Evolutionary conservation across 83 land plant species (phyloP).

Genomic region (Isoetes engelmannii): DNA sequence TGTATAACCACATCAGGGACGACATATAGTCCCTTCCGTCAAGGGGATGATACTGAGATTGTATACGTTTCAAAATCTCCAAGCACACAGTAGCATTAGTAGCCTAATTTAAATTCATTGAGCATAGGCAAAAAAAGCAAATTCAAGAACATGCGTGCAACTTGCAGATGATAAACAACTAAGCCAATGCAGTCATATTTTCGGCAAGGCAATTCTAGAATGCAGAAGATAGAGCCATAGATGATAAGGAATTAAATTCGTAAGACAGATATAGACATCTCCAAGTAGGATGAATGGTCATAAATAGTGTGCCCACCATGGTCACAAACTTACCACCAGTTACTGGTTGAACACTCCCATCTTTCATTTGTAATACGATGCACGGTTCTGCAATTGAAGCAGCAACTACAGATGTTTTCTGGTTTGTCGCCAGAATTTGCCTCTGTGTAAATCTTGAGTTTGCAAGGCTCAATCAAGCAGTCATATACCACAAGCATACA

Average conservation of each 20-base stretch:
- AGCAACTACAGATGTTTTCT: constrained; percentile 38
- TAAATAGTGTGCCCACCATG: neutral
- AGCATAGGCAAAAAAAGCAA: too few relatives aligned
- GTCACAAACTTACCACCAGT: constrained; percentile 41
- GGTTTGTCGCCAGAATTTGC: constrained; percentile 33
- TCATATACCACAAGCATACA: constrained; percentile 78
- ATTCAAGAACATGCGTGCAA: too few relatives aligned
- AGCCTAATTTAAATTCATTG: neutral
- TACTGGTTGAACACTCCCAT: constrained; percentile 84
- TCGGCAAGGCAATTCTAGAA: too few relatives aligned
- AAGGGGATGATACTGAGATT: constrained; percentile 55
- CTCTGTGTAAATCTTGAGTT: constrained; percentile 65
- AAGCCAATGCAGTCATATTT: too few relatives aligned
- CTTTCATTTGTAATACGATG: constrained; percentile 69
- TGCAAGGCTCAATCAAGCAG: constrained; percentile 81
- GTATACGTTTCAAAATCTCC: constrained; percentile 69
- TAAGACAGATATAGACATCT: neutral
- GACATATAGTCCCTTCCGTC: too few relatives aligned
- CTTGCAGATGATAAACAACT: too few relatives aligned
- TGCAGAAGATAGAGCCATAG: too few relatives aligned
- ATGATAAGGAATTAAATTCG: too few relatives aligned
- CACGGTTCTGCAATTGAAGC: constrained; percentile 94
- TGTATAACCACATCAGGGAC: too few relatives aligned
- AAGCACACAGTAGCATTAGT: neutral
- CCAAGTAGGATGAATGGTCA: neutral